phyloP scores from a whole-genome alignment of 176 grass and related monocot species.

The Eleusine indica region DNA sequence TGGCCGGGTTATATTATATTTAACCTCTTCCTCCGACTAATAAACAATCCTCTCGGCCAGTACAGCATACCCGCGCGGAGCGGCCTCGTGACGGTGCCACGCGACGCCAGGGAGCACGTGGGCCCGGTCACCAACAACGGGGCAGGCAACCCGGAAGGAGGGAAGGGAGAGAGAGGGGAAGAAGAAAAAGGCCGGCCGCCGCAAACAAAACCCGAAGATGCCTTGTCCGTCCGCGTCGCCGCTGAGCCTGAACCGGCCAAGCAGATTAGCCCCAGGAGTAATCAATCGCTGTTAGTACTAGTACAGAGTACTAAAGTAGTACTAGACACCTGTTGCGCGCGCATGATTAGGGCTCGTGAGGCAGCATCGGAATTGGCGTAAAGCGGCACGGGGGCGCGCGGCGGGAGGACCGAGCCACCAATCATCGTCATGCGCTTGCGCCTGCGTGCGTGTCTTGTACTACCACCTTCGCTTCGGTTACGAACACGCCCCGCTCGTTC shows the following conservation, averaged over 20 bases:
- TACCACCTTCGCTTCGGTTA: background rate
- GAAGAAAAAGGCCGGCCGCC: background rate
- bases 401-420: background rate
- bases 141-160: background rate
- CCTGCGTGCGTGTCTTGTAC: background rate
- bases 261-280: background rate
- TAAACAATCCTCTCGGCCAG: background rate
- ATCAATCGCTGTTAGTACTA: background rate
- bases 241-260: background rate
- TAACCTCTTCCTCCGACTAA: too few species aligned
- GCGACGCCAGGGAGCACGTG: conserved; percentile 11
- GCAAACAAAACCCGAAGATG: background rate
- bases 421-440: conserved; percentile 31
- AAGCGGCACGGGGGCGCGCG: background rate
- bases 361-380: conserved; percentile 25
- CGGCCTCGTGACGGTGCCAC: background rate
- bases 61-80: background rate
- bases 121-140: background rate
- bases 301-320: background rate
- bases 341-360: conserved; percentile 32
- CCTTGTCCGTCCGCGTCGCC: background rate
- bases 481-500: background rate
- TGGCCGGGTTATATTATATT: background rate
- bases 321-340: background rate
- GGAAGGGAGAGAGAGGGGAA: background rate